Evolutionary conservation across 805 yeast species (phyloP).

Genomic region (Saccharomyces eubayanus): DNA sequence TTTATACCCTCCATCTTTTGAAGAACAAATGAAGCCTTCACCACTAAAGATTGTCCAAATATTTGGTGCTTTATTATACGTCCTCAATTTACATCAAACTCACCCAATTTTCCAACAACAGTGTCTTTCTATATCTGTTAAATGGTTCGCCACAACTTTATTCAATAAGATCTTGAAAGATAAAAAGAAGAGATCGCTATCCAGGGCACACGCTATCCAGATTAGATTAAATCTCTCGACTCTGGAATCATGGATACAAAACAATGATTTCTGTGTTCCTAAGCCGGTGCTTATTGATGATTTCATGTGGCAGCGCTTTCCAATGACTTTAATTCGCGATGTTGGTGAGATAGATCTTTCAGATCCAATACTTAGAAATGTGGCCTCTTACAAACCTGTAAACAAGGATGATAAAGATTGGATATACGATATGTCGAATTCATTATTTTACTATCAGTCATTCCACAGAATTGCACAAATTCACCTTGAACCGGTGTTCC

Average conservation of each 20-base stretch:
- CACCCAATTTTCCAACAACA: slow-evolving; percentile 74
- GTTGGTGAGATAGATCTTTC: slow-evolving; percentile 22
- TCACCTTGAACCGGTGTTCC: slow-evolving; percentile 65
- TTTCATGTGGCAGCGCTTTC: slow-evolving; percentile 33
- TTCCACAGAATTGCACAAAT: slow-evolving; percentile 55
- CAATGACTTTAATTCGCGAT: slow-evolving; percentile 31
- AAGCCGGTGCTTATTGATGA: slow-evolving; percentile 32
- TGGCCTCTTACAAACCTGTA: slow-evolving; percentile 20
- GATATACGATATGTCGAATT: slow-evolving; percentile 29
- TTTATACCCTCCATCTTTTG: slow-evolving; percentile 77
- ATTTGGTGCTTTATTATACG: slow-evolving; percentile 80
- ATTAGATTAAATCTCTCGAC: slow-evolving; percentile 78
- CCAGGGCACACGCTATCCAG: slow-evolving; percentile 83
- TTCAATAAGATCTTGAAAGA: slow-evolving; percentile 67
- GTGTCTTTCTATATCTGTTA: slow-evolving; percentile 66
- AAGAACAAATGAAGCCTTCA: slow-evolving; percentile 77
- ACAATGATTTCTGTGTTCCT: slow-evolving; percentile 26
- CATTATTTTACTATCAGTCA: slow-evolving; percentile 55
- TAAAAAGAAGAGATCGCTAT: slow-evolving; percentile 49
- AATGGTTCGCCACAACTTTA: slow-evolving; percentile 63
- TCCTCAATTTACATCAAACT: slow-evolving; percentile 71
- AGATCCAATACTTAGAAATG: slow-evolving; percentile 17
- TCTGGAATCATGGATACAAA: slow-evolving; percentile 88
- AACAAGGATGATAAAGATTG: slow-evolving; percentile 3
- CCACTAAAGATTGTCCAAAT: slow-evolving; percentile 81